These are phyloP conservation scores for Podila horticola DNA, from an alignment of 192 early-diverging fungal genomes.

Conservation along the genomic window DNA sequence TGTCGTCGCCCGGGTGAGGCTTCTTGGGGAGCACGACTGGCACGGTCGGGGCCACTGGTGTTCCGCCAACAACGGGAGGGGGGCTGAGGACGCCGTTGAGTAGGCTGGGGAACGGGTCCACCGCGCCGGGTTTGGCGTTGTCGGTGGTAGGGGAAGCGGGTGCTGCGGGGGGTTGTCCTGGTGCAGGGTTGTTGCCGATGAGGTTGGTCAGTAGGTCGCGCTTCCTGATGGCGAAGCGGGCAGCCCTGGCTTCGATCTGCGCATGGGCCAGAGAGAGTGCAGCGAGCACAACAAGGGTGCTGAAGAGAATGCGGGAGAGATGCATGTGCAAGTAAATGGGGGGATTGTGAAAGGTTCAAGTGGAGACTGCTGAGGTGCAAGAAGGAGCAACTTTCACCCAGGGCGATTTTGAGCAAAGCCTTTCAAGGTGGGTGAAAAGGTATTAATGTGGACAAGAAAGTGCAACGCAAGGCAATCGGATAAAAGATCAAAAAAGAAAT, in stretches of 20 bases:
- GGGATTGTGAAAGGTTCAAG: not conserved
- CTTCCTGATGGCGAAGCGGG: not conserved
- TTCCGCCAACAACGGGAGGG: not conserved
- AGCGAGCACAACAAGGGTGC: not conserved
- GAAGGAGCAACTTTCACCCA: not conserved
- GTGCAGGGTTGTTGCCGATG: not conserved
- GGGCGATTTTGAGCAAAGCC: not conserved
- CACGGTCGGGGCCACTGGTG: not conserved
- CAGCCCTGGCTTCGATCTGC: not conserved
- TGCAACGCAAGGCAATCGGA: no score
- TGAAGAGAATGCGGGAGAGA: not conserved
- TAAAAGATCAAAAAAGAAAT: no score
- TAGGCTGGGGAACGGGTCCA: conserved; percentile 2
- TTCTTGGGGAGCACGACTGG: not conserved
- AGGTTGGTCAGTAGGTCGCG: conserved; percentile 8
- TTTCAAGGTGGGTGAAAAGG: no score
- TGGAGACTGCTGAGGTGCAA: not conserved
- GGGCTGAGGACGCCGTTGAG: conserved; percentile 7
- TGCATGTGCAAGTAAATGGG: not conserved
- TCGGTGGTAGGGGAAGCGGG: not conserved
- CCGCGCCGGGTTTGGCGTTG: not conserved
- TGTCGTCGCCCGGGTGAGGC: not conserved
- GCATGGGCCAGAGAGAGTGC: not conserved
- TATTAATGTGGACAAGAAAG: no score
- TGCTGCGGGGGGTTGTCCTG: not conserved